Base-by-base conservation (phyloP, 495 filamentous ascomycete genomes). In the Aspergillus steynii region DNA sequence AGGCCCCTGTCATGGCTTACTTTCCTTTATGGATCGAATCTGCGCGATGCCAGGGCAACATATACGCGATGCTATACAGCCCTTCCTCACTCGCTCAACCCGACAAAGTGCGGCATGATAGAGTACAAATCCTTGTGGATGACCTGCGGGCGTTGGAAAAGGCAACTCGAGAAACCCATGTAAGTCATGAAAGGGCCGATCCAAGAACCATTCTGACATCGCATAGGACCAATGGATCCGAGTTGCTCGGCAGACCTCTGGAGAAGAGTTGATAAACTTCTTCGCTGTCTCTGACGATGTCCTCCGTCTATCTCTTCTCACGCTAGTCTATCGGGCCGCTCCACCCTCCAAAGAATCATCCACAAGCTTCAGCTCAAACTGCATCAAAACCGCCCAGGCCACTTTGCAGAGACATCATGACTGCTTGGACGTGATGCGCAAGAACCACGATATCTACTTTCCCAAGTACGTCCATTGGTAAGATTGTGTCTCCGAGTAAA, bases 1-100 rank as follows among this genome's bases (percentile, higher is more conserved):
- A 46, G 7, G 49, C 49, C 9, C 49, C 49, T 51, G 49, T 51
- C 25, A 51, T 51, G 49, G 49, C 49, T 14, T 51, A 51, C 49
- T 51, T 51, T 51, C 49, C 49, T 26, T 51, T 51, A 26, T 55
- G 53, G 53, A 55, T 55, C 53, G 29, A 55, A n/a, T 31, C 14
- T 28, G 53, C 53, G 53, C 15, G 50, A 55, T 55, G 27, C 49
- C 49, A 55, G 48, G 47, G 48, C 50, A 34, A 26, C 14, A 49
- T 61, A 55, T 55, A 55, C 32, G 51, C 29, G 32, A 47, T 46
- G 26, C 27, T 61, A 53, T 60, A 60, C 51, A 32, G 32, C 15
- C 34, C 50, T 46, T 28, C 26, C 10, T 28, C 53, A 10, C 28
- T 55, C 20, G 29, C 29, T 28, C 53, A 55, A 42, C 49, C 49